Evolutionary conservation across 2,329 filamentous ascomycete species (phyloP).

Genomic region (Gyromitra esculenta): DNA sequence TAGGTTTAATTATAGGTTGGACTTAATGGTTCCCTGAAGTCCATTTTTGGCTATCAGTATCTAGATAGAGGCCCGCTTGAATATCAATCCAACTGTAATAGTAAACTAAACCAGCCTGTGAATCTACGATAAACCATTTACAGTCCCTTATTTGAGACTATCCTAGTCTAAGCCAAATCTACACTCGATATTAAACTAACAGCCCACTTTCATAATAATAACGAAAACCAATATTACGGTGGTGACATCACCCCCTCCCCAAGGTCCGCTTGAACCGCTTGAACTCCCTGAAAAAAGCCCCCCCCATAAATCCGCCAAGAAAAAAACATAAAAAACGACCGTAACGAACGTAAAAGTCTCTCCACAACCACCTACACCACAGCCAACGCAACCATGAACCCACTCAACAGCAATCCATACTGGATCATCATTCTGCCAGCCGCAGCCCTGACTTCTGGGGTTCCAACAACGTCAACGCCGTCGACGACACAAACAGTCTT

Average conservation of each 20-base stretch:
- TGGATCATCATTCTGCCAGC: constrained; percentile 22
- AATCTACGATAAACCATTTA: not conserved
- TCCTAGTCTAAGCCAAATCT: not conserved
- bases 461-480: constrained; percentile 31
- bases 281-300: not conserved
- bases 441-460: constrained; percentile 24
- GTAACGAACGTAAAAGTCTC: not conserved
- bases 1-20: too few relatives aligned
- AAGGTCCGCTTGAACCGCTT: constrained; percentile 2
- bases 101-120: not conserved
- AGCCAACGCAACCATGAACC: not conserved
- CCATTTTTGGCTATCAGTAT: not conserved
- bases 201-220: not conserved
- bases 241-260: not conserved
- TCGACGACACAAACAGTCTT: constrained; percentile 41
- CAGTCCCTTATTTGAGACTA: not conserved
- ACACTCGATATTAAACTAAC: not conserved
- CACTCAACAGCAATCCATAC: constrained; percentile 18
- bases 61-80: not conserved
- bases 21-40: not conserved
- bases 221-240: not conserved
- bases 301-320: not conserved
- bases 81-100: not conserved
- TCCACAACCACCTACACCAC: not conserved
- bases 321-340: not conserved